Percentiles rank a stretch among this genome's conserved stretches.
Evolutionary conservation across 1,284 basidiomycete genomes (phyloP).

Genomic region (Puccinia coronata): DNA sequence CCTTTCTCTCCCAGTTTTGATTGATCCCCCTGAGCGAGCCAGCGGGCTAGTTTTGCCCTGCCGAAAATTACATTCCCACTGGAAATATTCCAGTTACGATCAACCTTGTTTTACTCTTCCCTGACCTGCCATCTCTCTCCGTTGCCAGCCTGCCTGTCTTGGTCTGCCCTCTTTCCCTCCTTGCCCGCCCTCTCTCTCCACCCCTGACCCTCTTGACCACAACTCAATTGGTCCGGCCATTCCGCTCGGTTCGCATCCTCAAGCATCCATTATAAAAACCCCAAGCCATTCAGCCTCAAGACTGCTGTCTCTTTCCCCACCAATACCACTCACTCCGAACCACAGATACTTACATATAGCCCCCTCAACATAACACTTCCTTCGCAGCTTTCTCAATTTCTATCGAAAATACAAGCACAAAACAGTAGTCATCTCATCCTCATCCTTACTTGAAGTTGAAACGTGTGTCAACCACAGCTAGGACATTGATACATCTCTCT

Average conservation of each 20-base stretch:
- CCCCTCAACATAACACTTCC: neutral
- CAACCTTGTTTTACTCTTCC: neutral
- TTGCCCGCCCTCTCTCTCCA: neutral
- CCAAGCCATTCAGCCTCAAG: neutral
- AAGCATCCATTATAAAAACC: neutral
- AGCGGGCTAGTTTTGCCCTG: constrained; percentile 2
- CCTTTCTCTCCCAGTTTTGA: neutral
- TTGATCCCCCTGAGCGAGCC: constrained; percentile 18
- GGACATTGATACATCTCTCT: too few relatives aligned
- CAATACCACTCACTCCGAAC: neutral
- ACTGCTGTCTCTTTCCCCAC: neutral
- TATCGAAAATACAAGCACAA: too few relatives aligned
- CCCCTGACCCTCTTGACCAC: neutral
- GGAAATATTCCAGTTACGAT: neutral
- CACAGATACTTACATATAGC: neutral
- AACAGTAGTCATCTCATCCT: neutral
- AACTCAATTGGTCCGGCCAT: constrained; percentile 10
- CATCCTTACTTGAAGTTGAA: neutral
- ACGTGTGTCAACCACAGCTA: constrained; percentile 4
- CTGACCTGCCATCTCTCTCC: constrained; percentile 1
- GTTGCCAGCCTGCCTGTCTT: neutral
- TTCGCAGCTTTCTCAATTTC: too few relatives aligned
- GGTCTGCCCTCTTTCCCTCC: neutral
- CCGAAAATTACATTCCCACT: neutral
- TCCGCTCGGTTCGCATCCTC: neutral